phyloP scores from a whole-genome alignment of 139 green algal genomes.

The Haematococcus lacustris region DNA sequence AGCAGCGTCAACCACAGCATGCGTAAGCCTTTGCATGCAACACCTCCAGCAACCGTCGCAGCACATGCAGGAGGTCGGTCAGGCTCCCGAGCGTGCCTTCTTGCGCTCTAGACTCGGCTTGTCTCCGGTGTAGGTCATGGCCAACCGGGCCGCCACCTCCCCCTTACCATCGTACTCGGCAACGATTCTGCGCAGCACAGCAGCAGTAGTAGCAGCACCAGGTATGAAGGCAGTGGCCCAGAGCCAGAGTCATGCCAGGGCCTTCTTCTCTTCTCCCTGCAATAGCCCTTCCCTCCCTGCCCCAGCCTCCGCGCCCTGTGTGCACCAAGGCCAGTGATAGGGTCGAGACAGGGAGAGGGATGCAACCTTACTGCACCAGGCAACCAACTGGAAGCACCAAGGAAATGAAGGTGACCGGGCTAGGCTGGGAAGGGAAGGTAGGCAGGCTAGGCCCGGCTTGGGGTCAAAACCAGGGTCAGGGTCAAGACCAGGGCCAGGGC shows the following conservation, averaged over 20 bases:
- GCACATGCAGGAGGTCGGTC: too few species aligned
- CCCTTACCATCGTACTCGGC: slow-evolving; percentile 18
- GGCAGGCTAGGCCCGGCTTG: background rate
- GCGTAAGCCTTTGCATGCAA: too few species aligned
- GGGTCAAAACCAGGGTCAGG: background rate
- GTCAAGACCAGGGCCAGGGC: too few species aligned
- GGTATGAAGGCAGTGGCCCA: background rate
- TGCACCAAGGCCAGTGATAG: background rate
- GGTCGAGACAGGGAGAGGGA: background rate
- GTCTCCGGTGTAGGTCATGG: background rate
- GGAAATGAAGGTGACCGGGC: too few species aligned
- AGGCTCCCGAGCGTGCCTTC: too few species aligned
- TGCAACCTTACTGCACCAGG: slow-evolving; percentile 1
- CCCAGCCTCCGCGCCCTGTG: background rate
- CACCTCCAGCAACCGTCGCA: too few species aligned
- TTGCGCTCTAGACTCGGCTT: slow-evolving; percentile 6
- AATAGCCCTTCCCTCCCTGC: too few species aligned
- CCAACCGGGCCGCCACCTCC: slow-evolving; percentile 1
- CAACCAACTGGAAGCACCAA: too few species aligned
- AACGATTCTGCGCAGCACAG: slow-evolving; percentile 13
- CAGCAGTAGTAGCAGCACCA: background rate
- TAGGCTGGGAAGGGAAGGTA: background rate
- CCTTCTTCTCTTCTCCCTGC: background rate
- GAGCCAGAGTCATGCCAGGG: background rate
- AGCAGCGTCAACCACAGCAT: too few species aligned